A percentile compares a stretch with the other conserved stretches of the same genome.
Evolutionary conservation across 2,329 filamentous ascomycete genomes (phyloP).

Genomic region (Meredithiella fracta): DNA sequence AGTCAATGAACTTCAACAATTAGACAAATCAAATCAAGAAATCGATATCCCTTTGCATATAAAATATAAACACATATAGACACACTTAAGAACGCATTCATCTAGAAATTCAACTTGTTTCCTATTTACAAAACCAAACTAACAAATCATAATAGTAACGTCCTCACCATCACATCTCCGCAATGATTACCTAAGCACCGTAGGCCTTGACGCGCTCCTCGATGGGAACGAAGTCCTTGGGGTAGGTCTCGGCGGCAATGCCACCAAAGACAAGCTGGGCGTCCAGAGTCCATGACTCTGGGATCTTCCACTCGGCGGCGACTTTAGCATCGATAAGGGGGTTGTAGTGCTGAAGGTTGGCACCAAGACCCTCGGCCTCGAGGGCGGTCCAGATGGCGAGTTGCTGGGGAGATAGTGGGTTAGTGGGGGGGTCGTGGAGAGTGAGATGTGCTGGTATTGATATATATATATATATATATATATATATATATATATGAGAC

Average conservation of each 20-base stretch:
- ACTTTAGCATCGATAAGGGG: slow-evolving; percentile 65
- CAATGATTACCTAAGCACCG: slow-evolving; percentile 30
- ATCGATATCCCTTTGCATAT: too few relatives aligned
- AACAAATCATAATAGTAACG: not conserved
- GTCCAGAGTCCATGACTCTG: slow-evolving; percentile 56
- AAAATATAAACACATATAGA: too few relatives aligned
- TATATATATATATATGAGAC: not conserved
- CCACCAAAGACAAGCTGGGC: slow-evolving; percentile 76
- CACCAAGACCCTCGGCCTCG: slow-evolving; percentile 68
- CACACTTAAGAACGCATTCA: too few relatives aligned
- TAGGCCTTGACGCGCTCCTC: slow-evolving; percentile 52
- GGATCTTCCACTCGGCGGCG: slow-evolving; percentile 50
- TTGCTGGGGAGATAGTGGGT: too few relatives aligned
- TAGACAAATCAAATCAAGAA: too few relatives aligned
- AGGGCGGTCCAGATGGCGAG: slow-evolving; percentile 66
- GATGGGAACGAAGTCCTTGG: slow-evolving; percentile 49
- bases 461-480: not conserved
- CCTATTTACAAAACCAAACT: not conserved
- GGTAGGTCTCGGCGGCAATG: slow-evolving; percentile 35
- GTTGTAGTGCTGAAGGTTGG: slow-evolving; percentile 90
- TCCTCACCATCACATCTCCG: not conserved
- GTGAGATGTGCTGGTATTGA: not conserved
- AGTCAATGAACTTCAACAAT: not conserved
- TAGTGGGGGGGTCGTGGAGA: not conserved
- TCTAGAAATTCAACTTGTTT: not conserved